Evolutionary conservation across 768 basidiomycete species (phyloP).

Genomic region (Mycena filopes): DNA sequence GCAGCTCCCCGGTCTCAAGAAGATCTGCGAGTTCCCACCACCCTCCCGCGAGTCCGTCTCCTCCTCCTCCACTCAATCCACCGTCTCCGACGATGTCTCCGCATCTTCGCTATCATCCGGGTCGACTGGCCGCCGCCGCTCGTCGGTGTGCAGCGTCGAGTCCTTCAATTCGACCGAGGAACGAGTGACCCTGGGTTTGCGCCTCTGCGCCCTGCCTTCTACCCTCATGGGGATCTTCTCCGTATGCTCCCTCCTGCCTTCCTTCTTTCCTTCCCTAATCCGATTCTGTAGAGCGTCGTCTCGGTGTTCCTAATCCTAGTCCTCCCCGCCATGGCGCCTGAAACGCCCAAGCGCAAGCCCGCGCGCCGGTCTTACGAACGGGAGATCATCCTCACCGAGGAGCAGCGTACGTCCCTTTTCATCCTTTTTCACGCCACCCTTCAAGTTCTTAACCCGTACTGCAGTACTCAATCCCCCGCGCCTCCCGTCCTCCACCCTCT

Average conservation of each 20-base stretch:
- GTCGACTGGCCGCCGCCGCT: neutral
- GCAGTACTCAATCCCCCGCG: slow-evolving; percentile 5
- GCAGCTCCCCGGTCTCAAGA: neutral
- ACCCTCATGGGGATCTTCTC: neutral
- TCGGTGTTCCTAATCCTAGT: neutral
- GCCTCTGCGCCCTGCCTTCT: slow-evolving; percentile 2
- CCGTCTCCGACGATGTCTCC: neutral
- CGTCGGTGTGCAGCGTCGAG: slow-evolving; percentile 18
- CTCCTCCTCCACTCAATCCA: neutral
- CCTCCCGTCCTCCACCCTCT: neutral
- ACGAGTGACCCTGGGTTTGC: neutral
- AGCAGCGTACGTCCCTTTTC: slow-evolving; percentile 3
- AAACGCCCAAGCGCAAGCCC: neutral
- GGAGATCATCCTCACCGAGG: slow-evolving; percentile 9
- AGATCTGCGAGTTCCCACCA: neutral
- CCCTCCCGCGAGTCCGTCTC: neutral
- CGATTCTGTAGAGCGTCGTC: slow-evolving; percentile 9
- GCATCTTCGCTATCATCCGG: neutral
- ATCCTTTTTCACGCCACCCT: neutral
- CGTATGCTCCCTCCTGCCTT: slow-evolving; percentile 1
- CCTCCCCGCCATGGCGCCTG: slow-evolving; percentile 3
- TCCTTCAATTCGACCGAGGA: slow-evolving; percentile 19
- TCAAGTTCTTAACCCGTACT: neutral
- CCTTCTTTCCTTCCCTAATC: too few species aligned
- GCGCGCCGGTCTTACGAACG: neutral